These are phyloP conservation scores for Isoetes engelmannii DNA, from an alignment of 83 land plant species.

Conservation along the genomic window DNA sequence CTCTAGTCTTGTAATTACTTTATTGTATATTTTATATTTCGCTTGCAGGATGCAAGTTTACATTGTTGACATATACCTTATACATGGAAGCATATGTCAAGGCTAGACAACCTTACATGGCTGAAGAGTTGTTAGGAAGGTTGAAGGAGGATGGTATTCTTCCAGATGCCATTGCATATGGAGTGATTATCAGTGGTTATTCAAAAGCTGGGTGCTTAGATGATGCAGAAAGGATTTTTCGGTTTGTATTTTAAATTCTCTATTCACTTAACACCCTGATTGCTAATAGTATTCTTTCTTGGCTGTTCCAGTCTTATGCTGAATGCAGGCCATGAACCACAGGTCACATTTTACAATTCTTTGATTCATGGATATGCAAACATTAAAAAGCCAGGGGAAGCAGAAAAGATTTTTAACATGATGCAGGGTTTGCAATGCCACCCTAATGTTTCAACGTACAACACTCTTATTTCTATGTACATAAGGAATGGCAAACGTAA, in stretches of 20 bases:
- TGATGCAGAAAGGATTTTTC: slow-evolving; percentile 20
- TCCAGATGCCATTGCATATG: slow-evolving; percentile 17
- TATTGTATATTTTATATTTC: background rate
- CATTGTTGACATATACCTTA: slow-evolving; percentile 21
- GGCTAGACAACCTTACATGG: slow-evolving; percentile 10
- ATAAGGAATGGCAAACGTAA: slow-evolving; percentile 11
- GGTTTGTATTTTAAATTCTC: slow-evolving; percentile 2
- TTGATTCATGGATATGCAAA: slow-evolving; percentile 17
- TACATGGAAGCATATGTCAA: slow-evolving; percentile 17
- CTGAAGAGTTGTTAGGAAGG: slow-evolving; percentile 17
- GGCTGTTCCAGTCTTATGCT: slow-evolving; percentile 19
- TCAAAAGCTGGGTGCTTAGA: slow-evolving; percentile 17
- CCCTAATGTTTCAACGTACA: slow-evolving; percentile 18
- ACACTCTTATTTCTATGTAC: slow-evolving; percentile 23
- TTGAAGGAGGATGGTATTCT: slow-evolving; percentile 16
- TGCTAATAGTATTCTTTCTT: background rate
- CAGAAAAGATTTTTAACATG: slow-evolving; percentile 12
- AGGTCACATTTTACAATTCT: slow-evolving; percentile 14
- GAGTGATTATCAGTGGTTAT: slow-evolving; percentile 18
- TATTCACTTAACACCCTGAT: background rate
- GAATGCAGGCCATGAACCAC: slow-evolving; percentile 15
- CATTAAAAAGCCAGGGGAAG: slow-evolving; percentile 13
- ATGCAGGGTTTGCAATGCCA: slow-evolving; percentile 14
- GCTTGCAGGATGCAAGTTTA: slow-evolving; percentile 16
- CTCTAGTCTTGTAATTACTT: background rate